Evolutionary conservation across 1,284 basidiomycete genomes (phyloP).

Genomic region (Sutorius eximius): DNA sequence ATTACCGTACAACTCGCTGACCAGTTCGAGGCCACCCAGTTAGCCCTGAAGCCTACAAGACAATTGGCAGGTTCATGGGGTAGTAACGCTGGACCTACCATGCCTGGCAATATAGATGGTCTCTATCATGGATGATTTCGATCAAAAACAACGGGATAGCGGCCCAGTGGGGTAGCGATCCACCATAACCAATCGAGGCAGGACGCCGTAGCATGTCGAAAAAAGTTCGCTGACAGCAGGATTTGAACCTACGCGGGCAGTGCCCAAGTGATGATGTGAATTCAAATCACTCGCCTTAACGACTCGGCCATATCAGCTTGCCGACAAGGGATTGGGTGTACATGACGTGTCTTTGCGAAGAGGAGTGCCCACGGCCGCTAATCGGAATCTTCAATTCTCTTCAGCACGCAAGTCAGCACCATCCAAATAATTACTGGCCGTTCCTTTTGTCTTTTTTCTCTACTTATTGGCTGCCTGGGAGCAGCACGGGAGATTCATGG

Average conservation of each 20-base stretch:
- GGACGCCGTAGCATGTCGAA: neutral
- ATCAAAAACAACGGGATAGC: neutral
- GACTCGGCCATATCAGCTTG: conserved; percentile 77
- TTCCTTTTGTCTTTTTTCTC: conserved; percentile 26
- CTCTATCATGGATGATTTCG: conserved; percentile 48
- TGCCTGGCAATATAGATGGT: conserved; percentile 82
- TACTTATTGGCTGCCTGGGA: conserved; percentile 41
- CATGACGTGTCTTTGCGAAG: neutral
- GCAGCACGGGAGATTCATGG: conserved; percentile 56
- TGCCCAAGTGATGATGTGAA: conserved; percentile 67
- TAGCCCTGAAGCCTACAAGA: conserved; percentile 65
- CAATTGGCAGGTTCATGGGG: neutral
- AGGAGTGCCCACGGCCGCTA: neutral
- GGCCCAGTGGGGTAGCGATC: neutral
- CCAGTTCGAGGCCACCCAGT: conserved; percentile 71
- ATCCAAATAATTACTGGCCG: conserved; percentile 19
- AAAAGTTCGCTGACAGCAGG: conserved; percentile 69
- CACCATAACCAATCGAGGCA: neutral
- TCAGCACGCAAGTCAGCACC: conserved; percentile 6
- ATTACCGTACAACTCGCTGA: conserved; percentile 30
- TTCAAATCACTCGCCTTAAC: conserved; percentile 82
- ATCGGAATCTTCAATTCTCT: neutral
- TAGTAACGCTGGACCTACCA: conserved; percentile 43
- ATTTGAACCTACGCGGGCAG: conserved; percentile 78
- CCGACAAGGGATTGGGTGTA: neutral